These are phyloP conservation scores for Mycena rosella DNA, from an alignment of 768 basidiomycete genomes.

Conservation along the genomic window DNA sequence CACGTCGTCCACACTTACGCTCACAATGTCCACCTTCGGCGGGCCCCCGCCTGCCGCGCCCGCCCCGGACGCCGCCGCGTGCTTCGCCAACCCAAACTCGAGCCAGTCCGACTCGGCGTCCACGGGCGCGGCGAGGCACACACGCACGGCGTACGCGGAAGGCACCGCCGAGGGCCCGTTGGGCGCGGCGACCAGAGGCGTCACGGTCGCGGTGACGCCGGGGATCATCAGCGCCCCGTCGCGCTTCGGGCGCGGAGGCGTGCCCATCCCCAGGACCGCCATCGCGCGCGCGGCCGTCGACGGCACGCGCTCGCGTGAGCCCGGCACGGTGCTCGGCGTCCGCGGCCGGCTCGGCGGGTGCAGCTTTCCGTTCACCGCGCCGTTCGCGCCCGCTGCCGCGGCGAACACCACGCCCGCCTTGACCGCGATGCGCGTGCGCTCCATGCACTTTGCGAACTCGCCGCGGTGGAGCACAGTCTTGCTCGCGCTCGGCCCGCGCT, in stretches of 20 bases:
- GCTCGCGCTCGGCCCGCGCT: conserved; percentile 65
- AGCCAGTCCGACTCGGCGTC: conserved; percentile 78
- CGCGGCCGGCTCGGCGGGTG: conserved; percentile 47
- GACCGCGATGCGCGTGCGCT: conserved; percentile 36
- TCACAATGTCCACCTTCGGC: conserved; percentile 67
- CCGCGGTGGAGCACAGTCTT: conserved; percentile 40
- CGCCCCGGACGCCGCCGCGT: conserved; percentile 18
- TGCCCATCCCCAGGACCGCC: conserved; percentile 25
- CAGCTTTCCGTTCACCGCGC: conserved; percentile 28
- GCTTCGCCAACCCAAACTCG: conserved; percentile 78
- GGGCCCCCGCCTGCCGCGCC: conserved; percentile 32
- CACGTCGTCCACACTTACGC: conserved; percentile 73
- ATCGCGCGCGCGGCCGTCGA: conserved; percentile 44
- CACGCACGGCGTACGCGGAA: conserved; percentile 69
- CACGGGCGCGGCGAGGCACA: conserved; percentile 67
- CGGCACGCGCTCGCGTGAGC: conserved; percentile 43
- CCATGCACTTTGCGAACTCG: conserved; percentile 38
- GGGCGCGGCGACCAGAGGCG: conserved; percentile 55
- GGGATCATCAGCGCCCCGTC: conserved; percentile 75
- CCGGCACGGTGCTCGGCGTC: conserved; percentile 49
- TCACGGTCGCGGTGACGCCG: conserved; percentile 66
- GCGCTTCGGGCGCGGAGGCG: conserved; percentile 51
- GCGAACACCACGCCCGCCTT: conserved; percentile 26
- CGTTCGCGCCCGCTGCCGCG: conserved; percentile 9
- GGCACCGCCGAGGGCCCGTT: conserved; percentile 44